phyloP scores from a whole-genome alignment of 2,329 filamentous ascomycete species.

The Rhinocladiella mackenziei region DNA sequence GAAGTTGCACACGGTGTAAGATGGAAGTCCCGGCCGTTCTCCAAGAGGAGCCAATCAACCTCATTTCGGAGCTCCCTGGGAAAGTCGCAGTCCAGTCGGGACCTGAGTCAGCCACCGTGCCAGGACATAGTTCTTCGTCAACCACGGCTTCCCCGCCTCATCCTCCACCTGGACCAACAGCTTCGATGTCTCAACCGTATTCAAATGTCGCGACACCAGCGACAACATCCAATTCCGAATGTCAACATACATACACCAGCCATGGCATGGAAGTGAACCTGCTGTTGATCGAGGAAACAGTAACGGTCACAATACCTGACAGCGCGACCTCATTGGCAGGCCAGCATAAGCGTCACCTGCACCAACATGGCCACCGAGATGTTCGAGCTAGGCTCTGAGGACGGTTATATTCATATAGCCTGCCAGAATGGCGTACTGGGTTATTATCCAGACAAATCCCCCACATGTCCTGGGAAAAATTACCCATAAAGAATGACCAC shows the following conservation, averaged over 20 bases:
- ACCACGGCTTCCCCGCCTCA: constrained; percentile 2
- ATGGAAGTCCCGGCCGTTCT: constrained; percentile 57
- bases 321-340: constrained; percentile 2
- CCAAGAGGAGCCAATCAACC: constrained; percentile 52
- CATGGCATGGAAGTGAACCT: constrained; percentile 23
- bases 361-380: constrained; percentile 13
- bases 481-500: constrained; percentile 5
- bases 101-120: constrained; percentile 37
- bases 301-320: constrained; percentile 25
- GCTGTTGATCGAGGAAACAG: constrained; percentile 28
- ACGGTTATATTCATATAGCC: constrained; percentile 16
- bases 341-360: constrained; percentile 15
- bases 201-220: constrained; percentile 2
- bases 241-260: constrained; percentile 17
- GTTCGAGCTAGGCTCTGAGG: constrained; percentile 8
- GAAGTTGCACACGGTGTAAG: constrained; percentile 54
- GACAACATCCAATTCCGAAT: neutral
- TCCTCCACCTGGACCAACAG: constrained; percentile 10
- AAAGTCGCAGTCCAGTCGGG: constrained; percentile 49
- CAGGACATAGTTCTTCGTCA: constrained; percentile 5
- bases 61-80: constrained; percentile 60
- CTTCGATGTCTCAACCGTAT: constrained; percentile 8
- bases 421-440: constrained; percentile 17
- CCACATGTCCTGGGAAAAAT: constrained; percentile 24
- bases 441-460: constrained; percentile 18